Conservation (phyloP, 2,329 filamentous ascomycete genomes). For the Exserohilum turcica region DNA sequence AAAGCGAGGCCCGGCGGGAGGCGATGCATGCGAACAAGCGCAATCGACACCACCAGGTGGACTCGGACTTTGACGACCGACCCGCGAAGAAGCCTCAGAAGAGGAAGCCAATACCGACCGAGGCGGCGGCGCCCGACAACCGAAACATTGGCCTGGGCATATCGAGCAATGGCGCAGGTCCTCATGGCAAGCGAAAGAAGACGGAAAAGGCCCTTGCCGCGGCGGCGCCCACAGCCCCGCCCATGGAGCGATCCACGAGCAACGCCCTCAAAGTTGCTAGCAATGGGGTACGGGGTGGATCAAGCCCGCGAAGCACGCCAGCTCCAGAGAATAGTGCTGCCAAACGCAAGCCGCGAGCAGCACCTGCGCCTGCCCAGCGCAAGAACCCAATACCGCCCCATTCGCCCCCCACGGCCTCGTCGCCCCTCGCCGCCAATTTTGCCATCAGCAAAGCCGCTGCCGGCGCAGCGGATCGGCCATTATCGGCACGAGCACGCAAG, state of each 20-base stretch:
- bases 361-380: slow-evolving; percentile 71
- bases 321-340: slow-evolving; percentile 55
- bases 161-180: slow-evolving; percentile 58
- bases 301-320: slow-evolving; percentile 72
- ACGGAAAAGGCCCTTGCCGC: slow-evolving; percentile 66
- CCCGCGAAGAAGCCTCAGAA: slow-evolving; percentile 65
- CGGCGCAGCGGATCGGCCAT: slow-evolving; percentile 59
- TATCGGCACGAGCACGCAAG: slow-evolving; percentile 74
- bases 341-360: slow-evolving; percentile 74
- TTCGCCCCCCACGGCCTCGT: slow-evolving; percentile 75
- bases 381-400: slow-evolving; percentile 66
- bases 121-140: slow-evolving; percentile 46
- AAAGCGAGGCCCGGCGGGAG: slow-evolving; percentile 84
- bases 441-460: slow-evolving; percentile 60
- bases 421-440: slow-evolving; percentile 73
- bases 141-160: slow-evolving; percentile 68
- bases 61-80: slow-evolving; percentile 79
- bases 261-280: slow-evolving; percentile 57
- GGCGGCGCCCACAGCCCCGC: slow-evolving; percentile 43
- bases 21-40: slow-evolving; percentile 78
- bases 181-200: slow-evolving; percentile 75
- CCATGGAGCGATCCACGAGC: slow-evolving; percentile 72
- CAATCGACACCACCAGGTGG: slow-evolving; percentile 68
- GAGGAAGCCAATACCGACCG: slow-evolving; percentile 63
- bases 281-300: slow-evolving; percentile 45